These are phyloP conservation scores for Zygnema cylindricum DNA, from an alignment of 139 green algal genomes.

Conservation along the genomic window DNA sequence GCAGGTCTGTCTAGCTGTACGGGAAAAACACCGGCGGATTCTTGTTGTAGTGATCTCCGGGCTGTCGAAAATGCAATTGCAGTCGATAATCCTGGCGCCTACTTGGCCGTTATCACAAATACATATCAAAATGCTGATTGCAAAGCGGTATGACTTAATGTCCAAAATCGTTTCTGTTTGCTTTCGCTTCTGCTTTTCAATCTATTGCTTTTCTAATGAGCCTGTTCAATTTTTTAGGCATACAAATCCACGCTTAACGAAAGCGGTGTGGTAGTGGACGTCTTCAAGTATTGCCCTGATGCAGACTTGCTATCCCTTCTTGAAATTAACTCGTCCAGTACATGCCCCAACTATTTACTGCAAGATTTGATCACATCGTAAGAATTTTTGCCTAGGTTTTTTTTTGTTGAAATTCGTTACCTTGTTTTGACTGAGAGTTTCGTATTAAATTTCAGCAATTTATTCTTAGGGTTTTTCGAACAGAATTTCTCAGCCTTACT, in stretches of 20 bases:
- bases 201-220: too few species aligned
- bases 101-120: background rate
- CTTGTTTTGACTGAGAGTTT: background rate
- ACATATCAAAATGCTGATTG: too few species aligned
- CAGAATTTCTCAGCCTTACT: too few species aligned
- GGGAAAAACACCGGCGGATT: background rate
- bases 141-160: too few species aligned
- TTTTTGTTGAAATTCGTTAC: background rate
- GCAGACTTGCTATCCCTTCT: background rate
- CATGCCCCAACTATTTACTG: background rate
- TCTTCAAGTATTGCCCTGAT: background rate
- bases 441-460: background rate
- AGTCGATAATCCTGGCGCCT: background rate
- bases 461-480: too few species aligned
- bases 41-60: background rate
- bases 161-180: too few species aligned
- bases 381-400: background rate
- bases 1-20: background rate
- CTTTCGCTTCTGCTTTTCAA: too few species aligned
- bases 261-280: background rate
- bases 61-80: background rate
- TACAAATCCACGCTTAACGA: background rate
- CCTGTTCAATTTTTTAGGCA: background rate
- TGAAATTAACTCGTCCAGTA: background rate
- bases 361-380: background rate